Evolutionary conservation across 2,329 filamentous ascomycete species (phyloP), one percentile per base, ranked within the genome.

Genomic region (Claviceps sorghi): DNA sequence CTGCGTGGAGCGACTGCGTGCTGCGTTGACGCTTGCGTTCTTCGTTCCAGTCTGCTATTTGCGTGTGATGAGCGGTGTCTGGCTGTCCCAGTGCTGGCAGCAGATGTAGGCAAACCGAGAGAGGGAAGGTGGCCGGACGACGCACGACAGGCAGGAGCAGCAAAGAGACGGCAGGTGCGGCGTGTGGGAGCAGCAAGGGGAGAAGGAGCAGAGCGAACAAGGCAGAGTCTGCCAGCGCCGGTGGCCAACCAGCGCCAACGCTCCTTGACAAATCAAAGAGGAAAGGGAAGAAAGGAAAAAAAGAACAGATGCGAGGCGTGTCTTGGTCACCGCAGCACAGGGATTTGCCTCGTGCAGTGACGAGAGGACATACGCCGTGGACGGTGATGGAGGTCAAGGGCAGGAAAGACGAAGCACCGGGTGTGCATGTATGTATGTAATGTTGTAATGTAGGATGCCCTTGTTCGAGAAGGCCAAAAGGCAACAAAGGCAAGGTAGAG

Each of bases 181-280:
- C 13, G 32, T 36, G 48, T 13, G 38, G 22, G 22, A 49, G 48
- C 15, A 32, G 22, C 22, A 30, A n/a, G 22, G 38, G 36, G 19
- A 43, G 21, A 11, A 22, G 19, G 9, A 42, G 40, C 41, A 26
- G 41, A 42, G n/a, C 21, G n/a, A 21, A 11, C n/a, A 41, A 29
- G 42, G 36, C 38, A 49, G 40, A 49, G 48, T 42, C 48, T 49
- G 36, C 17, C 51, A 30, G n/a, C 46, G 32, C 51, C 51, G 21
- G 22, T 38, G 6, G 46, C 42, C 40, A 49, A 43, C 32, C 45
- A 48, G 51, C 45, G 45, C 21, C 51, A 44, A 44, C 3, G 45
- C 40, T 26, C 3, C 13, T 17, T 11, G 34, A 17, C 34, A 15
- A 36, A 36, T 15, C 26, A 26, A 26, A 26, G 26, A 26, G 26